Base-by-base conservation (phyloP, 1,139 yeast species). In the Hyphopichia buzzinii region DNA sequence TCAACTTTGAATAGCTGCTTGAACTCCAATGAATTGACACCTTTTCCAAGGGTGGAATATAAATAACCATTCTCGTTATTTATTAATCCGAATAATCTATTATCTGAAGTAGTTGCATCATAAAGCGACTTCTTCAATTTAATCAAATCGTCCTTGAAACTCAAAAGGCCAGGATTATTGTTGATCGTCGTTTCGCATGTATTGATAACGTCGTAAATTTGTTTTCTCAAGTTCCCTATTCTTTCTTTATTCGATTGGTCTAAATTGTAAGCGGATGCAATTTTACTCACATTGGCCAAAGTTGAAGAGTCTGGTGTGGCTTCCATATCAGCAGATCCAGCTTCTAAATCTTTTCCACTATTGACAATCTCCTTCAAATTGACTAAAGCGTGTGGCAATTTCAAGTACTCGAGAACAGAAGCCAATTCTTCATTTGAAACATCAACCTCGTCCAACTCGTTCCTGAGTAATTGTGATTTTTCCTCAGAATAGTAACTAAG, bases 401-500 rank as follows among this genome's bases (percentile, higher is more conserved):
- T 82, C 46, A 89, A 72, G 49, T 77, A 87, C 51, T 88, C 97
- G 38, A 89, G 68, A 4, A 86, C 86, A 1, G 96, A 86, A 1
- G 73, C 60, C 35, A 84, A 69, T 52, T 89, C 95, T 55, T 87
- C 85, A 44, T 88, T 80, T 0, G 96, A 86, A 11, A 88, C 75
- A 39, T 86, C 92, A 21, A 81, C 77, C 44, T 75, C 73, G 43
- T 89, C 97, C 33, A 82, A 72, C 52, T 87, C 92, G 37, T 69
- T 72, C 48, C 98, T 73, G 36, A 89, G 62, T 35, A 87, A 62
- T 43, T 79, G 81, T 0, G 96, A 90, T 58, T 88, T 86, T 54
- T 86, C 90, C 54, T 92, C 98, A 0, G 96, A 85, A 56, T 92
- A 92, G 46, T 80, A 70, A 48, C 96, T 87, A 39, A 87, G 76